Evolutionary conservation across 768 basidiomycete genomes (phyloP), one percentile per base, ranked within the genome.

Genomic region (Pulveroboletus sp.): DNA sequence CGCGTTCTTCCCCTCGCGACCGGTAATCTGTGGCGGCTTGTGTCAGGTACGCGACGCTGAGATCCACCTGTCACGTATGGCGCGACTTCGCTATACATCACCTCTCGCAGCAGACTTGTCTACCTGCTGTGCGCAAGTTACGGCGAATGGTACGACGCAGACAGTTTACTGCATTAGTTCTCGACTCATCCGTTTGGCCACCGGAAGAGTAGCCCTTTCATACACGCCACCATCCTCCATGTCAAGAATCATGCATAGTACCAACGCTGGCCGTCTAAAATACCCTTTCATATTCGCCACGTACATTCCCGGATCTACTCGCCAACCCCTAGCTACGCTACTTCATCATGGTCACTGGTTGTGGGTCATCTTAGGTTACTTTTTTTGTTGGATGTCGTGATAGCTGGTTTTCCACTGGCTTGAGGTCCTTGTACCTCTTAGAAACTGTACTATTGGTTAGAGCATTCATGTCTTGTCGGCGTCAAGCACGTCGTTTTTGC

Each of bases 241-340:
- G 32, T 32, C 38, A 24, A 24, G 36, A 44, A 47, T 53, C 42
- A 41, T 39, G 51, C 55, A 56, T 42, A 57, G n/a, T 49, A 61
- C 33, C 43, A 41, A 50, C 61, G 61, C 64, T 46, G 64, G 64
- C 27, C 64, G 64, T 63, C 56, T 57, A 51, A 21, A 21, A 65
- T 65, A 65, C 64, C 64, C 55, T 6, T 37, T 31, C 51, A 55
- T 50, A 50, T 41, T 54, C 36, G 41, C 14, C 45, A 40, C 41
- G 43, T 42, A 51, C 62, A 61, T 46, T 44, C 37, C 42, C 39
- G 51, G 40, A 55, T 46, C 47, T 57, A 51, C 47, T 53, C 46
- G 53, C 47, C 43, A 47, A 9, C 32, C n/a, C 31, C 39, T 43
- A 36, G 49, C 24, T 54, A 52, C 28, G 49, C 21, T 60, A 39